Percentiles rank a stretch among this genome's conserved stretches.
Evolutionary conservation across 768 basidiomycete species (phyloP).

Genomic region (Dioszegia hungarica): DNA sequence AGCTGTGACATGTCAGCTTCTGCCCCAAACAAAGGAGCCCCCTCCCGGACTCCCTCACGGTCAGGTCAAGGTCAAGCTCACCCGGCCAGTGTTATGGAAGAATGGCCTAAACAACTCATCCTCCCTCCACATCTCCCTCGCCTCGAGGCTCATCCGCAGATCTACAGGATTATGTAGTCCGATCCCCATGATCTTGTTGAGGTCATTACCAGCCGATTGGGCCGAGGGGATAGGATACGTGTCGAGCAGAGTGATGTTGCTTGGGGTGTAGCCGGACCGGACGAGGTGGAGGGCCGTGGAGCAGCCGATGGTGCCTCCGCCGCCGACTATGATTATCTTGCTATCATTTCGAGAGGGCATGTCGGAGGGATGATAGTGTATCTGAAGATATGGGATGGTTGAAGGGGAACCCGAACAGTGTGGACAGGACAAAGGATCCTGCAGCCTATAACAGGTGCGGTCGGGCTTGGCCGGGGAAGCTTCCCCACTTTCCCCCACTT

Average conservation of each 20-base stretch:
- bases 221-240: constrained; percentile 29
- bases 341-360: too few species aligned
- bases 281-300: constrained; percentile 46
- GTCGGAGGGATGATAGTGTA: too few species aligned
- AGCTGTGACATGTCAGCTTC: constrained; percentile 16
- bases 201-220: constrained; percentile 40
- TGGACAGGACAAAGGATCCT: too few species aligned
- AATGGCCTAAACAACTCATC: constrained; percentile 40
- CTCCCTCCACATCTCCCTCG: constrained; percentile 39
- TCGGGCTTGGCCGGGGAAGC: too few species aligned
- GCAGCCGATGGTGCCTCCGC: constrained; percentile 45
- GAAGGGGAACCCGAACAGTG: too few species aligned
- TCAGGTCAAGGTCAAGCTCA: constrained; percentile 16
- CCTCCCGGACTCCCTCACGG: too few species aligned
- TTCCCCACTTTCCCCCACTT: too few species aligned
- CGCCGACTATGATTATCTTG: constrained; percentile 35
- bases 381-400: too few species aligned
- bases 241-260: constrained; percentile 38
- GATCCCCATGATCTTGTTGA: constrained; percentile 39
- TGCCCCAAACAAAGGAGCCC: too few species aligned
- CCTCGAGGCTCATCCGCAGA: constrained; percentile 20
- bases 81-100: constrained; percentile 38
- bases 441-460: too few species aligned
- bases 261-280: constrained; percentile 32
- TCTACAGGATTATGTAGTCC: not conserved